phyloP scores from a whole-genome alignment of 2,329 filamentous ascomycete species.

The Microsporum ferrugineum region DNA sequence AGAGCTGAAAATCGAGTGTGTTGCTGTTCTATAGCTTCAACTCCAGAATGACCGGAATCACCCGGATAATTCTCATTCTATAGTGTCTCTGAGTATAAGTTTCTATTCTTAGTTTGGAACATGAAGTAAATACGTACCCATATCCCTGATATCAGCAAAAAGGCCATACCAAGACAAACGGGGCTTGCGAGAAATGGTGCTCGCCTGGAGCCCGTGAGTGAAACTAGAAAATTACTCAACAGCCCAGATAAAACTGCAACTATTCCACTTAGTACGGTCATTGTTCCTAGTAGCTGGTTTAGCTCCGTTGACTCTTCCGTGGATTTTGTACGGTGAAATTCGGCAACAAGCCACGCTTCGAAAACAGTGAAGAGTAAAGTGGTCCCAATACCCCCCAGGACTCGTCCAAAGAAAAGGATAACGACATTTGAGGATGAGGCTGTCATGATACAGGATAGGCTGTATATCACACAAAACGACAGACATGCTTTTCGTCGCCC shows the following conservation, averaged over 20 bases:
- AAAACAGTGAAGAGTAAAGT: conserved; percentile 49
- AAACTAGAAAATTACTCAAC: conserved; percentile 42
- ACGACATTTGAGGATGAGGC: conserved; percentile 27
- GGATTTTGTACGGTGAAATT: conserved; percentile 41
- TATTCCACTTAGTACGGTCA: conserved; percentile 44
- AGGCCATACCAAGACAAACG: conserved; percentile 11
- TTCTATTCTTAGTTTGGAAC: not conserved
- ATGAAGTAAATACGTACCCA: conserved; percentile 11
- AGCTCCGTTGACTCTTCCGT: conserved; percentile 36
- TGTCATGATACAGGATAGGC: conserved; percentile 19
- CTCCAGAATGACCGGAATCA: not conserved
- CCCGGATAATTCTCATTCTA: not conserved
- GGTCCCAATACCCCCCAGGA: conserved; percentile 45
- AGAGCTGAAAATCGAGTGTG: not conserved
- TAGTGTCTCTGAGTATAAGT: not conserved
- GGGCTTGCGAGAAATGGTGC: conserved; percentile 44
- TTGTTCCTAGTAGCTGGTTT: conserved; percentile 42
- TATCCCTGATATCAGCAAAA: conserved; percentile 6
- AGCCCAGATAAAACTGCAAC: conserved; percentile 46
- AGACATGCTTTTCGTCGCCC: conserved; percentile 10
- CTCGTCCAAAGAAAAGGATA: conserved; percentile 42
- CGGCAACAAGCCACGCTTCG: conserved; percentile 52
- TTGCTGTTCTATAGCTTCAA: not conserved
- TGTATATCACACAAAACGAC: conserved; percentile 11
- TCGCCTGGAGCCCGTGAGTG: conserved; percentile 37